A percentile compares a stretch with the other conserved stretches of the same genome.
Conservation (phyloP, 495 filamentous ascomycete species). For the Talaromyces ruber region DNA sequence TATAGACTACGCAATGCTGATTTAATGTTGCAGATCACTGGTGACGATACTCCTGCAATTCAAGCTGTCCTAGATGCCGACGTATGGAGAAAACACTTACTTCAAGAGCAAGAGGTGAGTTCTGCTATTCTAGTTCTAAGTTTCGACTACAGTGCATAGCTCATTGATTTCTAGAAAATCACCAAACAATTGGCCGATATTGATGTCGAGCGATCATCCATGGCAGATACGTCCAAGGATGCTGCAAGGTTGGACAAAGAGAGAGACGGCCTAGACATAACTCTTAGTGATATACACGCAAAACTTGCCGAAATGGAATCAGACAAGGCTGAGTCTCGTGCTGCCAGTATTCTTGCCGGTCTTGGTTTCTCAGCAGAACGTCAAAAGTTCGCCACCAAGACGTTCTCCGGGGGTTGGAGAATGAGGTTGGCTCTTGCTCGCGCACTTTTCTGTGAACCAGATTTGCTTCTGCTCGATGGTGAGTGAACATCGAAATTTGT, state of each 20-base stretch:
- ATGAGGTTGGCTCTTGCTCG: constrained; percentile 94
- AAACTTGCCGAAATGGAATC: constrained; percentile 99
- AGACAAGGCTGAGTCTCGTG: constrained; percentile 92
- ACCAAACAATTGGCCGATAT: constrained; percentile 65
- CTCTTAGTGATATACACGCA: constrained; percentile 78
- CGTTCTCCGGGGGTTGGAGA: constrained; percentile 98
- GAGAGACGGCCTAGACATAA: constrained; percentile 80
- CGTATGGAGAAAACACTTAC: constrained; percentile 94
- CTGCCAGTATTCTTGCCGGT: constrained; percentile 92
- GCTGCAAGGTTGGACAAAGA: constrained; percentile 76
- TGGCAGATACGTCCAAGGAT: constrained; percentile 83
- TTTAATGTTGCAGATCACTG: constrained; percentile 57
- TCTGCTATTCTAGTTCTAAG: not conserved
- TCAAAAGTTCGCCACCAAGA: constrained; percentile 89
- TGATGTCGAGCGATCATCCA: constrained; percentile 65
- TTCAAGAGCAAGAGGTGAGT: constrained; percentile 78
- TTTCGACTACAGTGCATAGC: not conserved
- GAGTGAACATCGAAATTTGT: constrained; percentile 3
- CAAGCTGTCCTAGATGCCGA: constrained; percentile 97
- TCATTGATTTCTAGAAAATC: constrained; percentile 56
- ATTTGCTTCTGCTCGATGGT: constrained; percentile 87
- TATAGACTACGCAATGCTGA: constrained; percentile 4
- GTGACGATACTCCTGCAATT: constrained; percentile 90
- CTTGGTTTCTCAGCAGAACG: constrained; percentile 92
- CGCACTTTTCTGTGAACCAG: constrained; percentile 97